Percentiles rank a stretch among this genome's conserved stretches.
Conservation (phyloP, 495 filamentous ascomycete genomes). For the Daldinia childiae region DNA sequence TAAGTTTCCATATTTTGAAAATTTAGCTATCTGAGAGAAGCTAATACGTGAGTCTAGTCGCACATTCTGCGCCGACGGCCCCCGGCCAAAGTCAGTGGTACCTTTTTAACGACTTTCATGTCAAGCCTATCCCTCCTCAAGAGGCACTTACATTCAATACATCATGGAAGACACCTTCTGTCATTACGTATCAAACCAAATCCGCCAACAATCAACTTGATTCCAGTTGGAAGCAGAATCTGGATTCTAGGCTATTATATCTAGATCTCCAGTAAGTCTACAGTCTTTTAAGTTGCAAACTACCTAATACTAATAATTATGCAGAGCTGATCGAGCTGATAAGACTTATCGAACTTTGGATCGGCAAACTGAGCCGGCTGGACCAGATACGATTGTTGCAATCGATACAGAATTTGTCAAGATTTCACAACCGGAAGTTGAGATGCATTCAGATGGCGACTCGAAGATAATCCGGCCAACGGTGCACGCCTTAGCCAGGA, state of each 20-base stretch:
- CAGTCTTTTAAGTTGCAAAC: background rate
- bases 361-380: conserved; percentile 70
- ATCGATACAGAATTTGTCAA: conserved; percentile 97
- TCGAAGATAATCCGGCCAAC: conserved; percentile 86
- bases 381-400: conserved; percentile 76
- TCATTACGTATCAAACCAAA: conserved; percentile 85
- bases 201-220: conserved; percentile 77
- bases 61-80: conserved; percentile 67
- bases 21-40: background rate
- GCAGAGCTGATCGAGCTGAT: conserved; percentile 48
- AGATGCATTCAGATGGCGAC: conserved; percentile 89
- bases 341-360: conserved; percentile 69
- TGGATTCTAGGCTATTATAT: conserved; percentile 87
- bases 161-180: conserved; percentile 88
- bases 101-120: conserved; percentile 96
- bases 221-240: conserved; percentile 80
- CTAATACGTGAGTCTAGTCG: conserved; percentile 59
- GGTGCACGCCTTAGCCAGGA: conserved; percentile 84
- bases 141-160: conserved; percentile 90
- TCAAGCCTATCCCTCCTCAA: conserved; percentile 75
- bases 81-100: conserved; percentile 78
- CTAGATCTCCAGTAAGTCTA: conserved; percentile 71
- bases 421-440: conserved; percentile 88
- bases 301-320: conserved; percentile 31
- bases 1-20: conserved; percentile 44